These are phyloP conservation scores for Pyrenophora graminea DNA, from an alignment of 2,329 filamentous ascomycete genomes.

Conservation along the genomic window DNA sequence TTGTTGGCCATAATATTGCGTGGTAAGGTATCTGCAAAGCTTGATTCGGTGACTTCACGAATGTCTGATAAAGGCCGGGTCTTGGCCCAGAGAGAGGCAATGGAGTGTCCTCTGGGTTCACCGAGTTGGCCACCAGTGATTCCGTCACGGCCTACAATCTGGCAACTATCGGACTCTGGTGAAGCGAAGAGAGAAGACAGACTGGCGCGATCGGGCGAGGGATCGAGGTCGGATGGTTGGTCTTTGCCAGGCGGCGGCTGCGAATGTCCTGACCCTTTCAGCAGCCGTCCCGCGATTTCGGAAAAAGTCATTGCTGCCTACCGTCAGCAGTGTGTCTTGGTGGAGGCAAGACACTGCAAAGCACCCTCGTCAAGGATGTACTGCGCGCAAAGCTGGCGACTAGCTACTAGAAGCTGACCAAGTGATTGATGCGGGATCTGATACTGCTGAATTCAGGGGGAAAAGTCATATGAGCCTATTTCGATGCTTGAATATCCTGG, in stretches of 20 bases:
- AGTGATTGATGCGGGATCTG: conserved; percentile 41
- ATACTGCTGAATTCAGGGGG: conserved; percentile 41
- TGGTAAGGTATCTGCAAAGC: conserved; percentile 47
- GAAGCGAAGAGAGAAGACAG: conserved; percentile 16
- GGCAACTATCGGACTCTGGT: conserved; percentile 16
- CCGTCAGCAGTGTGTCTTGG: conserved; percentile 22
- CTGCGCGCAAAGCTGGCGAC: conserved; percentile 29
- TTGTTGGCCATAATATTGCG: conserved; percentile 32
- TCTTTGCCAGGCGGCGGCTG: conserved; percentile 30
- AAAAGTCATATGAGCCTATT: conserved; percentile 47
- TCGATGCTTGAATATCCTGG: conserved; percentile 45
- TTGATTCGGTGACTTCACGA: conserved; percentile 56
- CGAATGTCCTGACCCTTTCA: conserved; percentile 42
- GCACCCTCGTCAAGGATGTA: conserved; percentile 27
- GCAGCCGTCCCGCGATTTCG: conserved; percentile 38
- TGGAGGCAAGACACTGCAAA: conserved; percentile 6
- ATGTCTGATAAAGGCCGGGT: conserved; percentile 55
- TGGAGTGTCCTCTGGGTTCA: conserved; percentile 31
- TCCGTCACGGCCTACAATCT: conserved; percentile 22
- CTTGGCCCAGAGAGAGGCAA: conserved; percentile 39
- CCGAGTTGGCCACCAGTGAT: conserved; percentile 33
- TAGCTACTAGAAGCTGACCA: conserved; percentile 36
- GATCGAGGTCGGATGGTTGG: conserved; percentile 16
- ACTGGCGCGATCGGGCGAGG: conserved; percentile 24
- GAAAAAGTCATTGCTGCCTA: conserved; percentile 37